Base-by-base conservation (phyloP, 1,284 basidiomycete species). In the Sporisorium reilianum region DNA sequence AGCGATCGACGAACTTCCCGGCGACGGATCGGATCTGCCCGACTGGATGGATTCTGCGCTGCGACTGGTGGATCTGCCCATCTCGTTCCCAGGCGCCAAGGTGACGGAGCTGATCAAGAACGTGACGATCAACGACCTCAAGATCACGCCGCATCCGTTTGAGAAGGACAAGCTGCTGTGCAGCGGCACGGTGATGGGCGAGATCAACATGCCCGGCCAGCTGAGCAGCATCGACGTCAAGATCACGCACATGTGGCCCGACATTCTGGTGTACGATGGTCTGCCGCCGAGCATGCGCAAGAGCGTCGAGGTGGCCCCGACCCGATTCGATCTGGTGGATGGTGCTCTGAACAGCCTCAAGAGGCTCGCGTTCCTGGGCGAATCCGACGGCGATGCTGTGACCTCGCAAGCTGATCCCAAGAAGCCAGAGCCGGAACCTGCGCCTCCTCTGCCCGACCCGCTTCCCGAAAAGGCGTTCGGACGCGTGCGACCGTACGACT, bases 41-140 rank as follows among this genome's bases (percentile, higher is more conserved):
- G 71, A 60, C 25, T 81, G 80, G 80, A 71, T 81, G 44, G 72
- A 79, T 44, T 70, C 69, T 20, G 70, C 77, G 18, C 73, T 81
- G 3, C 68, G 79, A 10, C 45, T 77, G 14, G 45, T 82, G 23
- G 70, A 79, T 28, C 22, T 82, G 12, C 79, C 80, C 32, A 79
- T 80, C 63, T 69, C 66, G n/a, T 82, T 82, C 66, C 80, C 80
- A 2, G 80, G 80, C 1, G 71, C 70, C 30, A 73, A 77, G 34
- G 79, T 80, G 36, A 82, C 80, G 12, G 80, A 82, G 44, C 68
- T 82, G 22, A 79, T 82, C 70, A 75, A 76, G 62, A 79, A 82
- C 45, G 79, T 82, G n/a, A 79, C 79, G 30, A 82, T 82, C 51
- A 49, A 70, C 40, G 77, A 82, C 38, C 66, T 82, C 58, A 77